Conservation (phyloP, 73 alveolate species). For the Paramecium sexaurelia region DNA sequence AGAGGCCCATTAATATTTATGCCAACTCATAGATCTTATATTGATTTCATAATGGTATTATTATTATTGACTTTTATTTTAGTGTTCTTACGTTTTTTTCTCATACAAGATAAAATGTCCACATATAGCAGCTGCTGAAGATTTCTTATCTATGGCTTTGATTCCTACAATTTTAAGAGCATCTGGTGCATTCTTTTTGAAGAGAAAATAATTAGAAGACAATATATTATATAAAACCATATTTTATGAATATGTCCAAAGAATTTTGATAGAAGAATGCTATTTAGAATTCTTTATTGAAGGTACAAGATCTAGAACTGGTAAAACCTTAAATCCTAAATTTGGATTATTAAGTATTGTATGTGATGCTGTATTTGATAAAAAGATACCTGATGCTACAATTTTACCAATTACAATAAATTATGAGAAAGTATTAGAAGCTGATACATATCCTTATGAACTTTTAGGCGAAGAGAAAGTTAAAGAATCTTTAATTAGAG, state of each 20-base stretch:
- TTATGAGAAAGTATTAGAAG: slow-evolving; percentile 91
- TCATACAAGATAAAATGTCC: slow-evolving; percentile 85
- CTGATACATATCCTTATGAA: slow-evolving; percentile 92
- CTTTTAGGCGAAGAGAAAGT: slow-evolving; percentile 90
- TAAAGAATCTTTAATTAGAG: slow-evolving; percentile 84
- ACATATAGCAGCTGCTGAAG: slow-evolving; percentile 94
- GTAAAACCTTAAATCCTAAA: slow-evolving; percentile 84
- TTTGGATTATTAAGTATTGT: slow-evolving; percentile 77
- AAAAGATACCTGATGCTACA: slow-evolving; percentile 76
- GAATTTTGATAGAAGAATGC: slow-evolving; percentile 73
- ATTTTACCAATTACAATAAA: slow-evolving; percentile 90
- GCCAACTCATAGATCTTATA: slow-evolving; percentile 93
- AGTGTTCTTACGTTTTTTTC: slow-evolving; percentile 80
- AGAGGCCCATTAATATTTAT: slow-evolving; percentile 81
- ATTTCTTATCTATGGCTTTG: slow-evolving; percentile 79
- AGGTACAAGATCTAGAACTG: slow-evolving; percentile 90
- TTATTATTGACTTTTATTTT: not conserved
- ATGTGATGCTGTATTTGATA: slow-evolving; percentile 77
- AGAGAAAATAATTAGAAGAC: slow-evolving; percentile 79
- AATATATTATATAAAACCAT: slow-evolving; percentile 83
- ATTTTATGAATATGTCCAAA: slow-evolving; percentile 82
- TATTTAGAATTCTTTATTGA: slow-evolving; percentile 87
- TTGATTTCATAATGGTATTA: slow-evolving; percentile 82
- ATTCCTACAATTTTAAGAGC: slow-evolving; percentile 80
- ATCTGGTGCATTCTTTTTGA: slow-evolving; percentile 92